Evolutionary conservation across 2,329 filamentous ascomycete species (phyloP).

Genomic region (Amylocarpus encephaloides): DNA sequence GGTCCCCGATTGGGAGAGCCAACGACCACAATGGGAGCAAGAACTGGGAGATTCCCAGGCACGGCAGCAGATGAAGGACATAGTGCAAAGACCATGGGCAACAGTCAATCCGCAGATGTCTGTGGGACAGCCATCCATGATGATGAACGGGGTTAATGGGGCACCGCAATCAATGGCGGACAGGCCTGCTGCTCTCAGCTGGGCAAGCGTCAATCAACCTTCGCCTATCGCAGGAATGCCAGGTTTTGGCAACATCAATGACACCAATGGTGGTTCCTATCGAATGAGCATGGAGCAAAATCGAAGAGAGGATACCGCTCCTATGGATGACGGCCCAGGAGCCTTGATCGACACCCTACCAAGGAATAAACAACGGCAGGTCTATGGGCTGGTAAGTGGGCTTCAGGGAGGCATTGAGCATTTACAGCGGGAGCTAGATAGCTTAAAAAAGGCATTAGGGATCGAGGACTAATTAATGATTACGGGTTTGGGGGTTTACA

Average conservation of each 20-base stretch:
- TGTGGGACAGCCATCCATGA: constrained; percentile 2
- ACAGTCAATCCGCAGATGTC: constrained; percentile 20
- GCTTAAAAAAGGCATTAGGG: constrained; percentile 27
- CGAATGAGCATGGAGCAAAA: constrained; percentile 16
- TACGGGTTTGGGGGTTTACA: too few relatives aligned
- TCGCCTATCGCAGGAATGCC: constrained; percentile 18
- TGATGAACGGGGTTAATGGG: constrained; percentile 15
- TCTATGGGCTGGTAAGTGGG: constrained; percentile 29
- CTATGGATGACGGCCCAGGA: constrained; percentile 18
- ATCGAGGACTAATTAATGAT: constrained; percentile 23
- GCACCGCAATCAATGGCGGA: constrained; percentile 5
- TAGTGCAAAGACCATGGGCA: constrained; percentile 23
- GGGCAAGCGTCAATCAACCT: constrained; percentile 22
- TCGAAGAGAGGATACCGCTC: constrained; percentile 18
- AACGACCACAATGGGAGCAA: constrained; percentile 27
- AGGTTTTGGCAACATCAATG: constrained; percentile 34
- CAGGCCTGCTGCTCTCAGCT: constrained; percentile 17
- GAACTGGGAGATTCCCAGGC: constrained; percentile 21
- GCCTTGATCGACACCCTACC: constrained; percentile 29
- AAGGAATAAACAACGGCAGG: constrained; percentile 29
- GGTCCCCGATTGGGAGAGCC: constrained; percentile 25
- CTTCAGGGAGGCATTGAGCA: constrained; percentile 30
- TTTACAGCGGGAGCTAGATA: constrained; percentile 27
- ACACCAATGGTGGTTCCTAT: constrained; percentile 27
- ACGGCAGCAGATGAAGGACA: constrained; percentile 21